Evolutionary conservation across 2,329 filamentous ascomycete genomes (phyloP), one percentile per base, ranked within the genome.

Genomic region (Ceratocystis alfenasii): DNA sequence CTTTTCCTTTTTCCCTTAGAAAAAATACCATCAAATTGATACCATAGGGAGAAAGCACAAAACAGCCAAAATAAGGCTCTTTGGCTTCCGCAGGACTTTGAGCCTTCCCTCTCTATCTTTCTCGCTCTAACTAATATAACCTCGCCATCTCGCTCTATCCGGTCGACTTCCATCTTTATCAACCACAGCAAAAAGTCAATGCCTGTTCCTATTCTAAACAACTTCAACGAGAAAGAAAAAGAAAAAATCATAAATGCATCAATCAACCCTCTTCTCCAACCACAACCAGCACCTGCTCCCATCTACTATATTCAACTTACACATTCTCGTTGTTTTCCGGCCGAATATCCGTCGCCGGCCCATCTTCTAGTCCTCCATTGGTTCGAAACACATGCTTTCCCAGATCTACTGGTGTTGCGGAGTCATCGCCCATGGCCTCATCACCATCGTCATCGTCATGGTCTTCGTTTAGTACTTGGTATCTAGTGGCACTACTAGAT

Each of bases 321-420:
- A 28, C 33, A 6, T 66, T 57, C 10, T 64, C 28, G 10, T 68
- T 62, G 30, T 68, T 65, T 53, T 69, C 68, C 33, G 64, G 50
- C 41, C 68, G 64, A 62, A 66, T 68, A 63, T 69, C 68, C 41
- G 66, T 63, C 45, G 67, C 66, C 33, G 68, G 57, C 12, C 59
- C 65, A 15, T 62, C 57, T n/a, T 65, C 60, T 20, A 65, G 41
- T 17, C 62, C 66, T 15, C 41, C 20, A 10, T 44, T 46, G 12
- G 33, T 12, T 59, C 57, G 55, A 12, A 57, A 41, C 30, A 62
- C 3, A 45, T 45, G 44, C 10, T 20, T 63, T 5, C 41, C 48
- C 33, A 66, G 41, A 55, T 65, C 63, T 20, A 64, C 50, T 53
- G 59, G 65, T 48, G 33, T 61, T 28, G 17, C 64, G 20, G 70